Evolutionary conservation across 495 filamentous ascomycete species (phyloP).

Genomic region (Hyaloscypha bicolor): DNA sequence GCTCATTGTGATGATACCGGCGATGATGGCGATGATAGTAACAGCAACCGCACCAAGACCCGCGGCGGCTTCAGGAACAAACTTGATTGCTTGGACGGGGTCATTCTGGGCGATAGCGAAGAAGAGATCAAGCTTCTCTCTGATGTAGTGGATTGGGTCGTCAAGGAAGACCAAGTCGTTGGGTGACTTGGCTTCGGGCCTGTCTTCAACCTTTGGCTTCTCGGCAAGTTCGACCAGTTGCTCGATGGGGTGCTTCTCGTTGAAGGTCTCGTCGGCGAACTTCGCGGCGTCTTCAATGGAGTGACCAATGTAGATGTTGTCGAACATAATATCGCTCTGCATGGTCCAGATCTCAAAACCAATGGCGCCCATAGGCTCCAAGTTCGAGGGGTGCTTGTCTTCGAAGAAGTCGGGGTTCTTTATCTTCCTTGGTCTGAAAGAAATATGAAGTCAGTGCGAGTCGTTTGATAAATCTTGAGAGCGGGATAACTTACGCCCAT

Average conservation of each 20-base stretch:
- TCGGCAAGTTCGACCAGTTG: conserved; percentile 77
- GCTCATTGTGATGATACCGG: conserved; percentile 54
- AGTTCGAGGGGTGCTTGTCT: conserved; percentile 94
- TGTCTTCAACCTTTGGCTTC: conserved; percentile 76
- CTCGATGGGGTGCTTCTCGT: conserved; percentile 87
- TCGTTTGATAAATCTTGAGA: not conserved
- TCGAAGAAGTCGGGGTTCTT: conserved; percentile 96
- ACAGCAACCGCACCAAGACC: conserved; percentile 69
- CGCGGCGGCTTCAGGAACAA: conserved; percentile 87
- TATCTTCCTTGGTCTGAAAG: conserved; percentile 69
- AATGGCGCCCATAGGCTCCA: conserved; percentile 96
- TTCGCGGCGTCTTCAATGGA: conserved; percentile 91
- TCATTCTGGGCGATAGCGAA: conserved; percentile 81
- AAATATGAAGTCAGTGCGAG: not conserved
- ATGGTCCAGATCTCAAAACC: conserved; percentile 99
- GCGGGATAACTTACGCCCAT: conserved; percentile 67
- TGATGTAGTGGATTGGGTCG: conserved; percentile 85
- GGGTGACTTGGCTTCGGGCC: conserved; percentile 59
- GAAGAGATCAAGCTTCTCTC: conserved; percentile 91
- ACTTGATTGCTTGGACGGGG: conserved; percentile 87
- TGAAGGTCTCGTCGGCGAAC: conserved; percentile 89
- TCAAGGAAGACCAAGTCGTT: conserved; percentile 87
- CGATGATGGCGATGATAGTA: conserved; percentile 66
- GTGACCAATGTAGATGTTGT: conserved; percentile 99
- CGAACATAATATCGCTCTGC: conserved; percentile 98